Conservation (phyloP, 345 rosid species). For the Barbarea vulgaris region DNA sequence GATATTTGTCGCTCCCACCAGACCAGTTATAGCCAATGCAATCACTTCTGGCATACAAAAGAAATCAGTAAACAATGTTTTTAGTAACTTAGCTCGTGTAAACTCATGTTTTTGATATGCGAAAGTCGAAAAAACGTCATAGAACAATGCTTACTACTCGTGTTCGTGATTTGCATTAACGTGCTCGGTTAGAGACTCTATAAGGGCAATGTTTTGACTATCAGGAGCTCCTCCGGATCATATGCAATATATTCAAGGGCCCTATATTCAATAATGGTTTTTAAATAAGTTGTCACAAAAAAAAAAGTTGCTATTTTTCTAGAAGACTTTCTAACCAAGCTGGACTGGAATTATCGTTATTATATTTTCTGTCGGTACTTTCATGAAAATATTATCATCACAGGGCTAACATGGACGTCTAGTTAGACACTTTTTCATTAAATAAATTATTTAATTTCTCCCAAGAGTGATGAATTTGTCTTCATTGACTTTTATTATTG, state of each 20-base stretch:
- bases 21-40: slow-evolving; percentile 77
- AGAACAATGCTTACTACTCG: slow-evolving; percentile 65
- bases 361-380: too few species aligned
- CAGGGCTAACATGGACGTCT: too few species aligned
- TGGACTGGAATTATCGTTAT: too few species aligned
- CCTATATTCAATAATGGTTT: too few species aligned
- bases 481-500: too few species aligned
- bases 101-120: not conserved
- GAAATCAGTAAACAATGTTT: slow-evolving; percentile 2
- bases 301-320: too few species aligned
- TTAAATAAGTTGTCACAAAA: too few species aligned
- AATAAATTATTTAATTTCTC: too few species aligned
- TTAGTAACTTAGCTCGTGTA: not conserved
- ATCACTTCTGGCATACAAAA: slow-evolving; percentile 87
- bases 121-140: not conserved
- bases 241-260: not conserved
- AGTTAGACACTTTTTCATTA: too few species aligned
- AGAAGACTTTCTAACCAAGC: too few species aligned
- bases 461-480: too few species aligned
- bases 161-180: slow-evolving; percentile 93
- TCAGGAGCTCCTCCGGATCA: slow-evolving; percentile 85
- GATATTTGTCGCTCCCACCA: slow-evolving; percentile 74
- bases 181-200: slow-evolving; percentile 78
- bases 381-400: too few species aligned
- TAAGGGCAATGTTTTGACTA: slow-evolving; percentile 87